Percentiles rank a stretch among this genome's conserved stretches.
Conservation (phyloP, 441 rosid species). For the California macrophylla region DNA sequence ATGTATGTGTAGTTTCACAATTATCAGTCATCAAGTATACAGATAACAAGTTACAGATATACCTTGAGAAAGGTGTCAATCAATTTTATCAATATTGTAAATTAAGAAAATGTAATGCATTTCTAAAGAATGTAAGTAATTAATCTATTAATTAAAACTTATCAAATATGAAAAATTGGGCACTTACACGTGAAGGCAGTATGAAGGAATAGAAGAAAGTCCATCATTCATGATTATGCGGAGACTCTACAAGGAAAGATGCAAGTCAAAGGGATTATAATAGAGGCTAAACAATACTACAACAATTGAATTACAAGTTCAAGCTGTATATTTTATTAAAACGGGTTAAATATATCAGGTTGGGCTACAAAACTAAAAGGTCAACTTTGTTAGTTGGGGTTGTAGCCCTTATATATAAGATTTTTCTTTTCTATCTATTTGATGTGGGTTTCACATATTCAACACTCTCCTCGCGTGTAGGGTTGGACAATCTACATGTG, state of each 20-base stretch:
- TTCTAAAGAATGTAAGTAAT: not conserved
- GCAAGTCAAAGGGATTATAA: conserved; percentile 19
- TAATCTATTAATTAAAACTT: not conserved
- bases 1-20: too few species aligned
- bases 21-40: too few species aligned
- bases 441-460: too few species aligned
- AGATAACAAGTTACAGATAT: not conserved
- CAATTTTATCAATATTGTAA: not conserved
- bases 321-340: too few species aligned
- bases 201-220: conserved; percentile 71
- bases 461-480: too few species aligned
- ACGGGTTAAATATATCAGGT: too few species aligned
- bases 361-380: too few species aligned
- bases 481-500: too few species aligned
- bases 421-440: too few species aligned
- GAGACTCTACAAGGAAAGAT: conserved; percentile 52
- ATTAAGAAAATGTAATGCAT: not conserved
- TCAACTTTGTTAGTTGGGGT: too few species aligned
- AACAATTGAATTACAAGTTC: not conserved
- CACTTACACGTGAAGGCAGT: conserved; percentile 81
- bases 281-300: conserved; percentile 9
- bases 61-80: not conserved
- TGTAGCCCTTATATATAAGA: too few species aligned
- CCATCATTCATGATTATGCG: conserved; percentile 92
- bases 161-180: conserved; percentile 10